These are phyloP conservation scores for Zymoseptoria crescenta DNA, from an alignment of 2,329 filamentous ascomycete species.

Conservation along the genomic window DNA sequence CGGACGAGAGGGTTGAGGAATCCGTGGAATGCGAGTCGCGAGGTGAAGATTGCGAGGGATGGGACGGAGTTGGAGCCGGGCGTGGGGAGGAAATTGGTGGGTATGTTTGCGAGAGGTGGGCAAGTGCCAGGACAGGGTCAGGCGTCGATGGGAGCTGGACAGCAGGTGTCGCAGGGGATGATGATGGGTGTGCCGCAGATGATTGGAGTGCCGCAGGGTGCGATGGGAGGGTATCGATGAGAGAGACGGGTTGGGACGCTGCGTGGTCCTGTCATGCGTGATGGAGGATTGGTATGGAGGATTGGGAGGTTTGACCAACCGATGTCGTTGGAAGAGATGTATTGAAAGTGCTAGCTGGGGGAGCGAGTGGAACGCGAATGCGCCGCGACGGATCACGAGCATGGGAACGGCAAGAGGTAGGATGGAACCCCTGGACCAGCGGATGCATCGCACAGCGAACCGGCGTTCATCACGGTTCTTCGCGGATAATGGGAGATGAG, in stretches of 20 bases:
- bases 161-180: neutral
- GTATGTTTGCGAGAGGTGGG: slow-evolving; percentile 51
- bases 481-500: neutral
- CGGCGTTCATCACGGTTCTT: neutral
- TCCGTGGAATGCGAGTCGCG: slow-evolving; percentile 88
- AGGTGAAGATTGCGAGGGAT: slow-evolving; percentile 92
- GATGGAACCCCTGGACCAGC: neutral
- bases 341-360: too few species aligned
- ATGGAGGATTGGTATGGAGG: too few species aligned
- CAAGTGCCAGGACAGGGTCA: slow-evolving; percentile 6
- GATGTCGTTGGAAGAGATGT: neutral
- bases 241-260: neutral
- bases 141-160: slow-evolving; percentile 4
- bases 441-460: neutral
- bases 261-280: neutral
- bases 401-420: neutral
- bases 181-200: neutral
- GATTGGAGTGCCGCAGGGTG: neutral
- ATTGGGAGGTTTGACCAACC: neutral
- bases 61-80: slow-evolving; percentile 85
- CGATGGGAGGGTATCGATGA: neutral
- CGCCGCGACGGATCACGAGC: neutral
- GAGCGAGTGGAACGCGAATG: neutral
- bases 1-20: slow-evolving; percentile 80
- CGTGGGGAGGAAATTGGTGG: slow-evolving; percentile 67